phyloP scores from a whole-genome alignment of 2,329 filamentous ascomycete species.

The Talaromyces sp. region DNA sequence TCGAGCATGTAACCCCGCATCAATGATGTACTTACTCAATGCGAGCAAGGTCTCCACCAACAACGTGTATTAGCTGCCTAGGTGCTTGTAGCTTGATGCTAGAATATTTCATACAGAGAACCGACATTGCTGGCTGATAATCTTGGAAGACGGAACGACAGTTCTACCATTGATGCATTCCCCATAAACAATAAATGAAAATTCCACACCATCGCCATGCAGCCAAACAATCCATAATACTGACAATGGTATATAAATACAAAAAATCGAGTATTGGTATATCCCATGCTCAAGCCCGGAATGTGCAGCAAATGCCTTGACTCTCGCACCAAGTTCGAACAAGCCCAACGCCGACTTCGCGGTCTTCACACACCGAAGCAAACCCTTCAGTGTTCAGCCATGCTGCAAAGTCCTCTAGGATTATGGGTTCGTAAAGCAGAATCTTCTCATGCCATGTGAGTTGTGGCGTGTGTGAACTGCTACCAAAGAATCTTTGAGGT shows the following conservation, averaged over 20 bases:
- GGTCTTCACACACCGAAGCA: slow-evolving; percentile 60
- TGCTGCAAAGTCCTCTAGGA: slow-evolving; percentile 76
- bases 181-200: not conserved
- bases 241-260: not conserved
- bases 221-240: not conserved
- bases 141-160: not conserved
- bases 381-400: slow-evolving; percentile 78
- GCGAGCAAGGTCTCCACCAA: not conserved
- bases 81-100: not conserved
- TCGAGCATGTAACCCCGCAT: not conserved
- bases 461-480: slow-evolving; percentile 24
- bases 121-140: not conserved
- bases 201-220: not conserved
- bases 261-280: not conserved
- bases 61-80: not conserved
- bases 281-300: not conserved
- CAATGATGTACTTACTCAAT: not conserved
- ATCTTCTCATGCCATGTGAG: slow-evolving; percentile 89
- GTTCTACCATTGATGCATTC: not conserved
- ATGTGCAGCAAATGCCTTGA: slow-evolving; percentile 72
- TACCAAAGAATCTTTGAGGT: slow-evolving; percentile 32
- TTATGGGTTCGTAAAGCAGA: slow-evolving; percentile 84
- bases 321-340: slow-evolving; percentile 89
- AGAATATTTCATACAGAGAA: not conserved
- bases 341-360: slow-evolving; percentile 60